Conservation (phyloP, 139 green algal genomes). For the Chlorella sp. region DNA sequence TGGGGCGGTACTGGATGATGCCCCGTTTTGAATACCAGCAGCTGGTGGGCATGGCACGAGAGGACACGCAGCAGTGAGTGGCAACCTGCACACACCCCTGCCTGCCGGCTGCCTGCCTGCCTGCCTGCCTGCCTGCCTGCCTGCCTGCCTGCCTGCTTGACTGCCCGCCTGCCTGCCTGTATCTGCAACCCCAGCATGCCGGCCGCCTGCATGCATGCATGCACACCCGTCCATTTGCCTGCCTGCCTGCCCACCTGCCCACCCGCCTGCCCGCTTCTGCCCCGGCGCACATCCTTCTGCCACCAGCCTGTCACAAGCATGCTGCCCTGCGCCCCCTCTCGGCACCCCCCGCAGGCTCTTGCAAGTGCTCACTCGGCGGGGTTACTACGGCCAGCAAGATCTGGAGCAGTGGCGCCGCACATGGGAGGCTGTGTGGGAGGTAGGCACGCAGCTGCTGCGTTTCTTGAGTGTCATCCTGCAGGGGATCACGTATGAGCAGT, state of each 20-base stretch:
- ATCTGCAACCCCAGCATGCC: not conserved
- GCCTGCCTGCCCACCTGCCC: not conserved
- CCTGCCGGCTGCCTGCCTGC: not conserved
- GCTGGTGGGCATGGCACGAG: not conserved
- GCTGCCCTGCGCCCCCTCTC: not conserved
- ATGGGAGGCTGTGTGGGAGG: not conserved
- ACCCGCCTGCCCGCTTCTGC: not conserved
- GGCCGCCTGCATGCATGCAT: not conserved
- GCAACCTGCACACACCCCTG: not conserved
- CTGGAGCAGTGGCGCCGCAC: not conserved
- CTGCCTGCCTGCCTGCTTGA: too few relatives aligned
- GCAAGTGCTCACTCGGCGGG: not conserved
- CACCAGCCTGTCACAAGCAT: too few relatives aligned
- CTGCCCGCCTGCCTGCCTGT: too few relatives aligned
- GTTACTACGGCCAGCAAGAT: not conserved
- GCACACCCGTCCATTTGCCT: not conserved
- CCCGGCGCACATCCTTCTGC: not conserved
- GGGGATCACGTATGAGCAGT: too few relatives aligned
- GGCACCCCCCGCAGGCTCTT: not conserved
- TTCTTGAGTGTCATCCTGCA: not conserved
- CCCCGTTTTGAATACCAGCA: not conserved
- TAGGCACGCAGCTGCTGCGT: not conserved
- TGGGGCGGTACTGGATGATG: constrained; percentile 22
- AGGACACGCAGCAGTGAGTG: constrained; percentile 2
- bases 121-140: not conserved